These are phyloP conservation scores for Cystobasidium slooffiae DNA, from an alignment of 1,284 basidiomycete species.

Conservation along the genomic window DNA sequence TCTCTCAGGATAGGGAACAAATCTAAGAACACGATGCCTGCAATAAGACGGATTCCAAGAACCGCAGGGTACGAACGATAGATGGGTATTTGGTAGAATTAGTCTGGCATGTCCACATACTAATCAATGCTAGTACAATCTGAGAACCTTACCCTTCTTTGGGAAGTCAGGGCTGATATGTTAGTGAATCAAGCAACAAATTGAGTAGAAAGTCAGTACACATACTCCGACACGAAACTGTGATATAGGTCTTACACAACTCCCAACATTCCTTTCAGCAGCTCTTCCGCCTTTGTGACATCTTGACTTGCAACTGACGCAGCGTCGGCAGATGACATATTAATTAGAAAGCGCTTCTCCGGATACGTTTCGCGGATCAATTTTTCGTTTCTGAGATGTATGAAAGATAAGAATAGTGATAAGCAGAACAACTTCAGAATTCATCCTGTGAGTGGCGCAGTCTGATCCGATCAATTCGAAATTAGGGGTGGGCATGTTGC, in stretches of 20 bases:
- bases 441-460: no score
- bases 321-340: conserved; percentile 23
- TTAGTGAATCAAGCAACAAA: neutral
- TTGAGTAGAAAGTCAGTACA: neutral
- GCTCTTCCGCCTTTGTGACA: conserved; percentile 29
- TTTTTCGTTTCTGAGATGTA: no score
- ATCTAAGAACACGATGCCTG: conserved; percentile 78
- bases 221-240: neutral
- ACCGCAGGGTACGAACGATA: neutral
- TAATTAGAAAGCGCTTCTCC: neutral
- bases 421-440: no score
- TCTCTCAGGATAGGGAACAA: conserved; percentile 87
- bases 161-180: conserved; percentile 70
- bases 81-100: no score
- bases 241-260: conserved; percentile 29
- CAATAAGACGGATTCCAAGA: neutral
- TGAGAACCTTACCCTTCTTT: conserved; percentile 66
- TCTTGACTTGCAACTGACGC: conserved; percentile 18
- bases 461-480: no score
- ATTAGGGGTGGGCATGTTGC: no score
- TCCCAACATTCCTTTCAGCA: conserved; percentile 36
- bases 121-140: no score
- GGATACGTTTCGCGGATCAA: neutral
- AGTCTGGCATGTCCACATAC: no score
- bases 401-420: no score